Conservation (phyloP, 2,329 filamentous ascomycete species). For the Sclerotinia minor region DNA sequence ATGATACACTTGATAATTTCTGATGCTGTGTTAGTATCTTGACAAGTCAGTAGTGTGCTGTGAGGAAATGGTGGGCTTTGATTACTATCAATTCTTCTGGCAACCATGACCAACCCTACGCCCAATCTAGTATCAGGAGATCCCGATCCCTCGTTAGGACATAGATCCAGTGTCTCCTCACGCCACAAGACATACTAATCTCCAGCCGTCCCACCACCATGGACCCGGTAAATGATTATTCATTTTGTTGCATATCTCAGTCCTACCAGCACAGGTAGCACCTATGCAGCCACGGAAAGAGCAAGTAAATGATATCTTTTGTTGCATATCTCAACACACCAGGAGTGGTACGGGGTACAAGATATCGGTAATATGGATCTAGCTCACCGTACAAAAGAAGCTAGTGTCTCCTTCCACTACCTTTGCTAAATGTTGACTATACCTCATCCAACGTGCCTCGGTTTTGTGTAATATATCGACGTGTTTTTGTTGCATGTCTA, state of each 20-base stretch:
- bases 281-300: background rate
- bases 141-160: background rate
- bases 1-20: background rate
- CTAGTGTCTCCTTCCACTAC: background rate
- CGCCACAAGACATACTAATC: background rate
- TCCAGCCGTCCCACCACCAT: background rate
- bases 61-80: background rate
- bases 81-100: background rate
- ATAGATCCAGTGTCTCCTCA: background rate
- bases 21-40: background rate
- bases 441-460: background rate
- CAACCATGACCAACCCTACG: background rate
- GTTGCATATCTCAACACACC: slow-evolving; percentile 2
- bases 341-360: background rate
- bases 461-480: background rate
- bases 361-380: background rate
- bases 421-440: background rate
- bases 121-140: background rate
- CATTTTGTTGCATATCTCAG: slow-evolving; percentile 12
- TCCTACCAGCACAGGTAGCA: background rate
- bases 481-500: background rate
- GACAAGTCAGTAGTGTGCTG: background rate
- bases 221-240: background rate
- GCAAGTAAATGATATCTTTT: background rate
- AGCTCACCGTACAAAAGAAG: background rate